Conservation (phyloP, 257 asterid genomes). For the Echium plantagineum region DNA sequence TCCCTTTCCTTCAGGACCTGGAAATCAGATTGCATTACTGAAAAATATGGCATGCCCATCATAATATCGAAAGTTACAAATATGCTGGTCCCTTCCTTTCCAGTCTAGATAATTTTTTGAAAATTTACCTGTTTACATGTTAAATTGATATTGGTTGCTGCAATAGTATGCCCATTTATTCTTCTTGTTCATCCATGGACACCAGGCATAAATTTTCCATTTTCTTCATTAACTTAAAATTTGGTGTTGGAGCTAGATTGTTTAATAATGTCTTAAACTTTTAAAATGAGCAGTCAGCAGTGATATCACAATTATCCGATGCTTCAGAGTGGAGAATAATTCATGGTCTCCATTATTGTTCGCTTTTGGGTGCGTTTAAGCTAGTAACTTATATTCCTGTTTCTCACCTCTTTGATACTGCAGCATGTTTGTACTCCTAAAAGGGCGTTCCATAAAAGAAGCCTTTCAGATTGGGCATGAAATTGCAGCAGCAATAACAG, state of each 20-base stretch:
- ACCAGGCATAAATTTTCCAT: not conserved
- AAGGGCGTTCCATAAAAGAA: slow-evolving; percentile 73
- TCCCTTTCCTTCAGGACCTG: not conserved
- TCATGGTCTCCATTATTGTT: not conserved
- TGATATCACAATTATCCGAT: no score
- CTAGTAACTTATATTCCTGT: not conserved
- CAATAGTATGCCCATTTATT: not conserved
- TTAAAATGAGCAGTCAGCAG: no score
- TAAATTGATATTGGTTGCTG: not conserved
- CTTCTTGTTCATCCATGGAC: not conserved
- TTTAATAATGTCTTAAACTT: no score
- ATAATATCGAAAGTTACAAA: not conserved
- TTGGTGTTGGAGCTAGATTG: no score
- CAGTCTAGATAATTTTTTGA: not conserved
- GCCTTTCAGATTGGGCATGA: slow-evolving; percentile 77
- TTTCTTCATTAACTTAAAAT: not conserved
- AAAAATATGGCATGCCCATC: not conserved
- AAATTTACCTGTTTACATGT: not conserved
- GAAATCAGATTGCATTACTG: not conserved
- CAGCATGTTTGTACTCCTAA: slow-evolving; percentile 95
- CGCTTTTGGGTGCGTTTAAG: not conserved
- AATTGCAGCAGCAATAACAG: slow-evolving; percentile 73
- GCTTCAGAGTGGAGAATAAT: not conserved
- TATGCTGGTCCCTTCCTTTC: not conserved
- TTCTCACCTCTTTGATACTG: slow-evolving; percentile 15